Percentiles rank a stretch among this genome's conserved stretches.
phyloP scores from a whole-genome alignment of 768 basidiomycete genomes.

The Russula olivacea region DNA sequence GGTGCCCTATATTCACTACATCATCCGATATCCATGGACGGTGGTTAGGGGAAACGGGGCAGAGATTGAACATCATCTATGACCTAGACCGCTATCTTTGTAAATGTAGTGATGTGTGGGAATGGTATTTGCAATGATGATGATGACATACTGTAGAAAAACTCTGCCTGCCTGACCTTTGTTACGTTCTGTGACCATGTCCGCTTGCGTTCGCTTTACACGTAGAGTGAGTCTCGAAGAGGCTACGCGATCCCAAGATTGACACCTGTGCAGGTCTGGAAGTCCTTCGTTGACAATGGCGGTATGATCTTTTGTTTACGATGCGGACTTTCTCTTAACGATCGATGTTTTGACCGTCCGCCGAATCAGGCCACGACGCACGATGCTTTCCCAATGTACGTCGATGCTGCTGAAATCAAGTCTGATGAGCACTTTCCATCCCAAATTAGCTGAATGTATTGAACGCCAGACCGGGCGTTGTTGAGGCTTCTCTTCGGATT shows the following conservation, averaged over 20 bases:
- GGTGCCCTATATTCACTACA: slow-evolving; percentile 69
- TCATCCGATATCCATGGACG: slow-evolving; percentile 49
- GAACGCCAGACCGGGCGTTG: slow-evolving; percentile 61
- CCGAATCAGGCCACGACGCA: slow-evolving; percentile 60
- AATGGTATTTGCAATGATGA: slow-evolving; percentile 11
- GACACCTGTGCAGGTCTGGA: slow-evolving; percentile 57
- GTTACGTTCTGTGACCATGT: slow-evolving; percentile 35
- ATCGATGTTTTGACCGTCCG: background rate
- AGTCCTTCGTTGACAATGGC: slow-evolving; percentile 69
- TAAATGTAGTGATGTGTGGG: slow-evolving; percentile 22
- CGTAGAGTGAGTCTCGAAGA: slow-evolving; percentile 40
- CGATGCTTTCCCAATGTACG: slow-evolving; percentile 74
- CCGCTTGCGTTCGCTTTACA: slow-evolving; percentile 69
- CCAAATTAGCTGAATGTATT: slow-evolving; percentile 55
- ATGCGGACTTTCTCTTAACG: background rate
- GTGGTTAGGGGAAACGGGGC: slow-evolving; percentile 83
- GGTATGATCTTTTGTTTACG: slow-evolving; percentile 37
- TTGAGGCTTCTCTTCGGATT: slow-evolving; percentile 64
- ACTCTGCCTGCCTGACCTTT: background rate
- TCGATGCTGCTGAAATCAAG: background rate
- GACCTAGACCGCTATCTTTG: slow-evolving; percentile 20
- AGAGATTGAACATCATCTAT: slow-evolving; percentile 43
- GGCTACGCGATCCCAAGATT: background rate
- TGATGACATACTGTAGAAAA: background rate
- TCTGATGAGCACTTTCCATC: background rate